Evolutionary conservation across 345 rosid species (phyloP).

Genomic region (Theobroma cacao): DNA sequence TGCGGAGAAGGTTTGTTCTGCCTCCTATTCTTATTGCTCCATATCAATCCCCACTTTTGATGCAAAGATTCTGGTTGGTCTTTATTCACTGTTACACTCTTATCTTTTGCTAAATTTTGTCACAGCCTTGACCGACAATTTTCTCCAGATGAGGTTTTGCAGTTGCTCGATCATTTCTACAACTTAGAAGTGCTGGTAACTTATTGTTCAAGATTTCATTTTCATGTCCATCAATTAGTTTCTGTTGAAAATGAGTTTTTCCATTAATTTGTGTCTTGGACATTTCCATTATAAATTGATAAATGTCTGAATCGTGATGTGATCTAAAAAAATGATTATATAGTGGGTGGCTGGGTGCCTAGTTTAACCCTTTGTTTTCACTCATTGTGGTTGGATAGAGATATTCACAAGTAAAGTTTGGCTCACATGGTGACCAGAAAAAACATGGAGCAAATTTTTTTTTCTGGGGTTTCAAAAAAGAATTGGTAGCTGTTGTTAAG

Average conservation of each 20-base stretch:
- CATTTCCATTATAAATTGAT: constrained; percentile 6
- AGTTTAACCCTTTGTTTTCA: neutral
- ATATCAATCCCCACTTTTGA: neutral
- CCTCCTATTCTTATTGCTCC: neutral
- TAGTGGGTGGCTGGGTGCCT: neutral
- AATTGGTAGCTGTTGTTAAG: neutral
- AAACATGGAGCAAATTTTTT: neutral
- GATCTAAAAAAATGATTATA: neutral
- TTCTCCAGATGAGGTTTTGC: constrained; percentile 89
- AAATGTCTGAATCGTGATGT: neutral
- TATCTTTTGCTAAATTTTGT: constrained; percentile 5
- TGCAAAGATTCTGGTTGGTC: neutral
- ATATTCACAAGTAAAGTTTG: neutral
- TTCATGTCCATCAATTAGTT: neutral
- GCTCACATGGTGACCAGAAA: neutral
- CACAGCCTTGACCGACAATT: constrained; percentile 78
- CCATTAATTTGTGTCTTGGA: neutral
- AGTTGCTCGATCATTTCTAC: constrained; percentile 88
- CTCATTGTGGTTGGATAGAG: neutral
- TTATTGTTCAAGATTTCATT: neutral
- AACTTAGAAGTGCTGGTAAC: constrained; percentile 92
- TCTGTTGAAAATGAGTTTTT: neutral
- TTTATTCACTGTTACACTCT: neutral
- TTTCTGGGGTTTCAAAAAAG: neutral
- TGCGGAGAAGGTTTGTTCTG: constrained; percentile 67